Base-by-base conservation (phyloP, 1,139 yeast species). In the Yamadazyma epiphylla region DNA sequence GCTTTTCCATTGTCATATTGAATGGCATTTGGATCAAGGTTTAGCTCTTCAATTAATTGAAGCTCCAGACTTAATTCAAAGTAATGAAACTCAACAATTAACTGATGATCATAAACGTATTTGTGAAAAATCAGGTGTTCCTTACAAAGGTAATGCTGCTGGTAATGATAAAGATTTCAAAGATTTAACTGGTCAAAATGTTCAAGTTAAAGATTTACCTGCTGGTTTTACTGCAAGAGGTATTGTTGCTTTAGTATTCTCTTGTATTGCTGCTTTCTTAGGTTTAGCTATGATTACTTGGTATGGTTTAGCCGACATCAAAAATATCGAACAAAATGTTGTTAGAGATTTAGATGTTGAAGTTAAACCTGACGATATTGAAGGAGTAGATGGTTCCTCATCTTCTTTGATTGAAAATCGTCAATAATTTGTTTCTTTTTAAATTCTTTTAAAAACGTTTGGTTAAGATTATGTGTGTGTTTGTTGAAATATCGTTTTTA, bases 1-100 rank as follows among this genome's bases (percentile, higher is more conserved):
- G 94, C 69, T 82, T 49, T 87, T 87, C 85, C 96, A 87, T 56
- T 88, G 96, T 61, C 96, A 87, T 49, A 80, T 87, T 43, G 95
- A 87, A 49, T 87, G 96, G 96, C 96, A 87, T 64, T 72, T 87
- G 65, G 79, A 77, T 48, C 95, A 86, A 59, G 96, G 96, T 39
- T 70, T 87, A 38, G 89, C 88, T 11, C 61, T 80, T 36, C 70
- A 74, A 2, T 70, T 82, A 23, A 64, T 86, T 29, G 95, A 86
- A 60, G 88, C 86, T 24, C 95, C 95, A 13, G 45, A 60, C 22
- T 58, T 60, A 16, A 53, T 81, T 25, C 77, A 76, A 47, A 42
- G 51, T 23, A 55, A 58, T 19, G 40, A 49, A 7, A 38, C 48
- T 5, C 69, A 67, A 41, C 57, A 55, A 20, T 40, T 71, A n/a